Percentiles rank a stretch among this genome's conserved stretches.
These are phyloP conservation scores for Ceriops zippeliana DNA, from an alignment of 345 rosid genomes.

Conservation along the genomic window DNA sequence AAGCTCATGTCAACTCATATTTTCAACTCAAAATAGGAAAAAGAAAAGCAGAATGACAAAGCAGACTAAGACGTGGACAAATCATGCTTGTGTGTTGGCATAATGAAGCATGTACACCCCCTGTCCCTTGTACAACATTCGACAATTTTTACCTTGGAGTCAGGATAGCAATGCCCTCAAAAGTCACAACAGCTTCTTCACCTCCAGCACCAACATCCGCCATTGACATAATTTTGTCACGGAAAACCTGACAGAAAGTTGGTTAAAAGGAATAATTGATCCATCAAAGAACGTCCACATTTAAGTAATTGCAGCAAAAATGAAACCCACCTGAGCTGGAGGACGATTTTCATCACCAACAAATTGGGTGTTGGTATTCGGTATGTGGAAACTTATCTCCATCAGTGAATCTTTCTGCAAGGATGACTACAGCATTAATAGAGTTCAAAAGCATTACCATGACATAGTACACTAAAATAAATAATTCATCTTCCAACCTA, in stretches of 20 bases:
- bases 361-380: conserved; percentile 79
- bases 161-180: conserved; percentile 85
- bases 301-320: conserved; percentile 2
- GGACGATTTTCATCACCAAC: conserved; percentile 90
- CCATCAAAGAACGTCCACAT: neutral
- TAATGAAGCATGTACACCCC: neutral
- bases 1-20: neutral
- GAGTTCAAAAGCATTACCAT: neutral
- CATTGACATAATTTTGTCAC: conserved; percentile 63
- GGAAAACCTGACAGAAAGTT: conserved; percentile 55
- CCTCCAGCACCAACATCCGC: conserved; percentile 88
- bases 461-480: too few species aligned
- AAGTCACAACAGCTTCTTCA: conserved; percentile 90
- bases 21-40: neutral
- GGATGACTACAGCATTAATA: conserved; percentile 3
- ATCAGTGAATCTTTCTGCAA: conserved; percentile 89
- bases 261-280: conserved; percentile 2
- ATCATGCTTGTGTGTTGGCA: neutral
- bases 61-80: conserved; percentile 3
- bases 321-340: conserved; percentile 69
- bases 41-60: neutral
- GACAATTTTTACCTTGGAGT: conserved; percentile 71
- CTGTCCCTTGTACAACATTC: neutral
- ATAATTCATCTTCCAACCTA: neutral
- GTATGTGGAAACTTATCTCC: conserved; percentile 94